Evolutionary conservation across 257 asterid genomes (phyloP), one percentile per base, ranked within the genome.

Genomic region (Solanum chilense): DNA sequence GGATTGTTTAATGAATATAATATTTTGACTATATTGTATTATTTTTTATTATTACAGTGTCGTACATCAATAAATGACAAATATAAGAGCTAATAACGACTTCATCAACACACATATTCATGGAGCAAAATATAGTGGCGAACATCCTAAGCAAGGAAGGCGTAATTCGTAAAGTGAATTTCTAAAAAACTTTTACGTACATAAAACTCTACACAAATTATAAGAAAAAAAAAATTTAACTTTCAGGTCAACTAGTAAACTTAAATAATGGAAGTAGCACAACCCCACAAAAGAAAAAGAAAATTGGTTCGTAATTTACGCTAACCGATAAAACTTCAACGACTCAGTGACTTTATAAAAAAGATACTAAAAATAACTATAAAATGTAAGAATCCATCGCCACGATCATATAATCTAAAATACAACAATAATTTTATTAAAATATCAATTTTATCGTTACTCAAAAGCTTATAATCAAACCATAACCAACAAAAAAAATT

Each of bases 271-370:
- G 29, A 56, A 62, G 31, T 23, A 62, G 29, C 3, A 62, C 8
- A 0, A 60, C 4, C 14, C 10, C 3, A 3, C 31, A 60, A 60
- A 60, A 60, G 12, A 23, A 60, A 60, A 0, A 60, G 0, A 60
- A 60, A 9, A 23, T 9, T 3, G 3, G 1, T 60, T 9, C 7
- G 4, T n/a, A 60, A 23, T 4, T 60, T n/a, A 60, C 12, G 10
- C 0, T 60, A 2, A 60, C 0, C 0, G 3, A 21, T 60, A 60
- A 12, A 23, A 60, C 13, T 9, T 0, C 13, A 58, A 8, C 3
- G 8, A 21, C 68, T 56, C 25, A 56, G 18, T 11, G 2, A 18
- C 0, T 56, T 56, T 49, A 15, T 49, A 49, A 49, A 6, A 44
- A 12, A 44, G 4, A 44, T 12, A 47, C 3, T 13, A 47, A 47